These are phyloP conservation scores for Pezicula radicicola DNA, from an alignment of 2,329 filamentous ascomycete species.

Conservation along the genomic window DNA sequence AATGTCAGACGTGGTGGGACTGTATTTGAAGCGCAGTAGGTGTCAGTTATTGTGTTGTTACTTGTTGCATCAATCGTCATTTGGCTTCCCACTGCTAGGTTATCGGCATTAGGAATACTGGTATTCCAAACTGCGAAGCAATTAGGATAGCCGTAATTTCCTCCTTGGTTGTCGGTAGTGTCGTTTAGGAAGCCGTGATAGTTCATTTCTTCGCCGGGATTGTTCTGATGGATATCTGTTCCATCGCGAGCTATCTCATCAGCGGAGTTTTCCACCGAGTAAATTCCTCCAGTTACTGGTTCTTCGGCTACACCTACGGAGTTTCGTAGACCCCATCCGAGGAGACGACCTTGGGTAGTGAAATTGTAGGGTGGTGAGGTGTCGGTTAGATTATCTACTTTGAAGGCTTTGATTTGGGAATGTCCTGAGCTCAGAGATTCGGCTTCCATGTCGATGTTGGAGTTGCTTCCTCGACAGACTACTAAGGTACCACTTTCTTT, in stretches of 20 bases:
- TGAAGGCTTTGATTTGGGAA: constrained; percentile 65
- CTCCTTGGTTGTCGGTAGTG: constrained; percentile 30
- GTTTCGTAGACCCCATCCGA: constrained; percentile 71
- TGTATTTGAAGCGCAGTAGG: constrained; percentile 39
- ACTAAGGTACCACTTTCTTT: constrained; percentile 54
- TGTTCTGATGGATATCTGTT: constrained; percentile 62
- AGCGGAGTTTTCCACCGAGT: constrained; percentile 67
- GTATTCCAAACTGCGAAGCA: constrained; percentile 68
- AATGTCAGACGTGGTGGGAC: constrained; percentile 56
- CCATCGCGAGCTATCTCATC: constrained; percentile 58
- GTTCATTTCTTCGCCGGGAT: constrained; percentile 73
- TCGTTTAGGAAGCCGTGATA: constrained; percentile 57
- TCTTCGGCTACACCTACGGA: constrained; percentile 70
- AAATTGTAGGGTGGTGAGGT: constrained; percentile 38
- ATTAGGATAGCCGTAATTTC: constrained; percentile 68
- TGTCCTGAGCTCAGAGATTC: constrained; percentile 50
- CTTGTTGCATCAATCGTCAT: constrained; percentile 37
- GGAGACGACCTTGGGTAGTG: constrained; percentile 42
- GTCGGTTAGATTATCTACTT: constrained; percentile 33
- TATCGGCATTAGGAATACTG: constrained; percentile 36
- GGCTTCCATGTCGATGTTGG: constrained; percentile 59
- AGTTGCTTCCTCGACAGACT: constrained; percentile 61
- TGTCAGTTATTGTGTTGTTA: constrained; percentile 38
- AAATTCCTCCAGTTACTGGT: constrained; percentile 47
- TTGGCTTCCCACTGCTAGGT: constrained; percentile 45